These are phyloP conservation scores for Chaetoscypha palmicola DNA, from an alignment of 2,329 filamentous ascomycete species.

Conservation along the genomic window DNA sequence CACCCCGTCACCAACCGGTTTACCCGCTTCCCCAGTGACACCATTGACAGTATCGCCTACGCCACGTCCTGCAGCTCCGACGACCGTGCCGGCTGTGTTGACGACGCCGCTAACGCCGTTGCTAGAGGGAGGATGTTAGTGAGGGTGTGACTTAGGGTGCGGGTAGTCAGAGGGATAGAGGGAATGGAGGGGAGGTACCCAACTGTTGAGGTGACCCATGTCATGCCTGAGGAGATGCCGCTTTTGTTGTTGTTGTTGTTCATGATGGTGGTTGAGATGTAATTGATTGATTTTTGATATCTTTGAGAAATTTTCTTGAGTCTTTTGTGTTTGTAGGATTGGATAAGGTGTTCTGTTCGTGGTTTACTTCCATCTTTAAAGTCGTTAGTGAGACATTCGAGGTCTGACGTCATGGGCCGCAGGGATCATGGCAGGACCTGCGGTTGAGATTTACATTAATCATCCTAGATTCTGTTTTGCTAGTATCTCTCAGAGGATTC, in stretches of 20 bases:
- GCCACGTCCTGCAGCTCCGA: slow-evolving; percentile 21
- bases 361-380: too few relatives aligned
- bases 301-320: too few relatives aligned
- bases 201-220: slow-evolving; percentile 12
- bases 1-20: slow-evolving; percentile 23
- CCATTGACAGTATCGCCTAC: slow-evolving; percentile 23
- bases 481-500: too few relatives aligned
- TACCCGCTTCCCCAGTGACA: slow-evolving; percentile 19
- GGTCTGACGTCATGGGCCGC: too few relatives aligned
- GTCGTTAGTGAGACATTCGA: too few relatives aligned
- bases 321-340: too few relatives aligned
- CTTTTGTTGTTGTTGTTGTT: slow-evolving; percentile 4
- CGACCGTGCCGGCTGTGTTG: slow-evolving; percentile 21
- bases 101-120: slow-evolving; percentile 18
- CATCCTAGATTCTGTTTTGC: too few relatives aligned
- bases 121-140: slow-evolving; percentile 3
- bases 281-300: too few relatives aligned
- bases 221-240: slow-evolving; percentile 8
- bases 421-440: too few relatives aligned
- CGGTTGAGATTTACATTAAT: too few relatives aligned
- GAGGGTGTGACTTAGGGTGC: neutral
- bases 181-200: slow-evolving; percentile 5
- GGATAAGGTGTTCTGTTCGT: too few relatives aligned
- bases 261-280: too few relatives aligned
- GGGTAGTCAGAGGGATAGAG: neutral